Base-by-base conservation (phyloP, 495 filamentous ascomycete species). In the Terfezia boudieri region DNA sequence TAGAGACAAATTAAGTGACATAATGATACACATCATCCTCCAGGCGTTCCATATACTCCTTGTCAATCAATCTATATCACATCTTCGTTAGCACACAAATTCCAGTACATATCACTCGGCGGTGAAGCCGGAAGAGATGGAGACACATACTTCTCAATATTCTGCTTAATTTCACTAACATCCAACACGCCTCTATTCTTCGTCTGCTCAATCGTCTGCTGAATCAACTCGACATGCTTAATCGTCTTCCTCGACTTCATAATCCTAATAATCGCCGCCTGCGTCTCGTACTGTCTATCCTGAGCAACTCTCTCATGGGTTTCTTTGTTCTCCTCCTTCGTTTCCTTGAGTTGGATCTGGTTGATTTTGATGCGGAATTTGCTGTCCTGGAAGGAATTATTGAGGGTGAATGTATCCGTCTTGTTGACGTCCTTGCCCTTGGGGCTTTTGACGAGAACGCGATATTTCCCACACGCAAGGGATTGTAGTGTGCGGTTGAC, bases 331-430 rank as follows among this genome's bases (percentile, higher is more conserved):
- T 99, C 90, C 61, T 82, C 72, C 56, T 76, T 77, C 8, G 92
- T 96, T 69, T 96, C 92, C 66, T 88, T 89, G 50, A 95, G 74
- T 68, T 99, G 92, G 56, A 99, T 86, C 68, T 92, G 85, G 69
- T 96, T 98, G 72, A 96, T 94, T 71, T 99, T 96, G 68, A 99
- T 80, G 55, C 86, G 81, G 68, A 81, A 84, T 68, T 94, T 93
- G 32, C 75, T 73, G 59, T 94, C 81, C 16, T 69, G 69, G 67
- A 99, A 99, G 16, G 60, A 64, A 26, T 71, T 58, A 67, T 96
- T 96, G 57, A 90, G 76, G 0, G 72, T 72, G 62, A 99, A 99
- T 11, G 75, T 77, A 65, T 99, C 90, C 4, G 74, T 83, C 1
- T 68, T 59, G 52, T 74, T 72, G 52, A 99, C 80, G 0, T 95